Conservation (phyloP, 495 filamentous ascomycete genomes). For the Penicillium turbatum region DNA sequence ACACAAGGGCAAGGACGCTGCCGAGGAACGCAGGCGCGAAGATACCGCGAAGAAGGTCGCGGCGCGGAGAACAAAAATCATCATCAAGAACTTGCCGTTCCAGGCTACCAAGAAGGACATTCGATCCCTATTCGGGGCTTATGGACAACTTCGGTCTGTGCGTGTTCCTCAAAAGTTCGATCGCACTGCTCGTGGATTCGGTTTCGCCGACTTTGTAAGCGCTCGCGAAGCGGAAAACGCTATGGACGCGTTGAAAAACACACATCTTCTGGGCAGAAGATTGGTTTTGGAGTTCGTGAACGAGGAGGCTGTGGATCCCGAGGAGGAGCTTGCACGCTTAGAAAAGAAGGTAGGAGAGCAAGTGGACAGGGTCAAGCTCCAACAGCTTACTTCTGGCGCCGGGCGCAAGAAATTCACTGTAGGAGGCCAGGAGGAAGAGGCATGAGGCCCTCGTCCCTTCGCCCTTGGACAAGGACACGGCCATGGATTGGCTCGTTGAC, state of each 20-base stretch:
- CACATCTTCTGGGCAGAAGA: slow-evolving; percentile 84
- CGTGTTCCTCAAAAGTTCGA: slow-evolving; percentile 95
- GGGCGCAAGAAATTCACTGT: slow-evolving; percentile 86
- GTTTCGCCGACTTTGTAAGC: slow-evolving; percentile 94
- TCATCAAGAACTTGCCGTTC: slow-evolving; percentile 98
- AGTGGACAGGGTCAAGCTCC: slow-evolving; percentile 79
- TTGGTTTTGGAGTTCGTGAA: slow-evolving; percentile 88
- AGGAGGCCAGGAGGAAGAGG: slow-evolving; percentile 64
- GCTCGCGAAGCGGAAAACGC: slow-evolving; percentile 90
- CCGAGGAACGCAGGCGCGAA: slow-evolving; percentile 74
- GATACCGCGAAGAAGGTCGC: slow-evolving; percentile 74
- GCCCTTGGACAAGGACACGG: slow-evolving; percentile 34
- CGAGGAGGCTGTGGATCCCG: slow-evolving; percentile 79
- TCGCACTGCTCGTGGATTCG: slow-evolving; percentile 80
- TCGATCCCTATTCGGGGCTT: slow-evolving; percentile 74
- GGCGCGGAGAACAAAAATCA: slow-evolving; percentile 77
- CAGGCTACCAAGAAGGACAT: slow-evolving; percentile 91
- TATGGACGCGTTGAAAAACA: slow-evolving; percentile 83
- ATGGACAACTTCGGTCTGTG: slow-evolving; percentile 87
- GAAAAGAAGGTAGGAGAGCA: slow-evolving; percentile 89
- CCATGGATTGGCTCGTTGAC: slow-evolving; percentile 19
- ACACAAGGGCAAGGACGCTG: slow-evolving; percentile 79
- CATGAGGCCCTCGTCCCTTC: slow-evolving; percentile 38
- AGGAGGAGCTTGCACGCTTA: slow-evolving; percentile 94
- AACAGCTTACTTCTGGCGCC: slow-evolving; percentile 67